A percentile compares a stretch with the other conserved stretches of the same genome.
Conservation (phyloP, 225 moss, liverwort and hornwort genomes). For the Polytrichum formosum region DNA sequence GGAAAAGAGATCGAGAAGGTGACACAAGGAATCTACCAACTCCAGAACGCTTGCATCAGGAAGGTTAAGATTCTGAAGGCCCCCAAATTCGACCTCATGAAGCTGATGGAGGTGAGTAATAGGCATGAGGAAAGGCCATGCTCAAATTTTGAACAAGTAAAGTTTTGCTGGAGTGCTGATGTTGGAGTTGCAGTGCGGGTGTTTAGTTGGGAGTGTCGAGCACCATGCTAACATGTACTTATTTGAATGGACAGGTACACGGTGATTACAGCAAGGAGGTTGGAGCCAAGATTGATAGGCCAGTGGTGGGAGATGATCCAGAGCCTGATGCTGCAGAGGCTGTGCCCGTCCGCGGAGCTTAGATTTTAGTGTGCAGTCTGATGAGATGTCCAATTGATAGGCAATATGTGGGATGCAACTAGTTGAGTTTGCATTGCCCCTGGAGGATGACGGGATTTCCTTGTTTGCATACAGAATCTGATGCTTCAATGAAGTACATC, state of each 20-base stretch:
- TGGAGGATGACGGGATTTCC: too few relatives aligned
- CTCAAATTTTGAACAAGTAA: too few relatives aligned
- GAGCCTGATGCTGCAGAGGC: constrained; percentile 13
- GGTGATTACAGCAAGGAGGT: constrained; percentile 25
- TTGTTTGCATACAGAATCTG: too few relatives aligned
- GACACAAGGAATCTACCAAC: constrained; percentile 29
- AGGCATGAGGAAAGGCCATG: too few relatives aligned
- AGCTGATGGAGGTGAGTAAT: constrained; percentile 34
- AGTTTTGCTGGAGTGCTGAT: neutral
- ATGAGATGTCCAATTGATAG: neutral
- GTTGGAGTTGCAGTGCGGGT: neutral
- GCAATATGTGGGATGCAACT: neutral
- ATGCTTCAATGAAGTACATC: too few relatives aligned
- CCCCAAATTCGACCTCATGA: constrained; percentile 29
- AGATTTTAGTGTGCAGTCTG: constrained; percentile 3
- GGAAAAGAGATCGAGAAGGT: constrained; percentile 38
- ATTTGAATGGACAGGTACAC: constrained; percentile 10
- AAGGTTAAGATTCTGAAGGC: constrained; percentile 36
- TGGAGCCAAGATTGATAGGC: constrained; percentile 22
- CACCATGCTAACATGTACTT: neutral
- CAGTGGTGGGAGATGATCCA: constrained; percentile 14
- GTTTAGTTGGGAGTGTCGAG: neutral
- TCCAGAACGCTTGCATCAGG: constrained; percentile 28
- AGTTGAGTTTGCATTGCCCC: too few relatives aligned
- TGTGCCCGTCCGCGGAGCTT: constrained; percentile 23